These are phyloP conservation scores for Cytospora piceae DNA, from an alignment of 2,329 filamentous ascomycete genomes.

Conservation along the genomic window DNA sequence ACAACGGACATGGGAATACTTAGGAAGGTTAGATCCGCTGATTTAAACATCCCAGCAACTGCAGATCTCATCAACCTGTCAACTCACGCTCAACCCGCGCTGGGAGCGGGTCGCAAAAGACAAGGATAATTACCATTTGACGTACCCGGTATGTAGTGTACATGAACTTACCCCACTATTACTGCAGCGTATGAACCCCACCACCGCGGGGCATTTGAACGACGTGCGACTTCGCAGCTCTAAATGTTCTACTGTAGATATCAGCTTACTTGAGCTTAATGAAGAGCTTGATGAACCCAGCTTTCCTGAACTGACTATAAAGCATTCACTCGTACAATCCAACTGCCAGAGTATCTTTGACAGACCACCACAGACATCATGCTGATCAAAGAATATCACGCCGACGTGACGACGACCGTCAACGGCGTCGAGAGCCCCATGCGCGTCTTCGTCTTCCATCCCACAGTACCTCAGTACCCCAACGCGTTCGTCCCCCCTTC, in stretches of 20 bases:
- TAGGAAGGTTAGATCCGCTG: neutral
- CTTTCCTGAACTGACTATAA: neutral
- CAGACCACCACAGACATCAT: conserved; percentile 41
- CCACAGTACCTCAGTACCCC: conserved; percentile 81
- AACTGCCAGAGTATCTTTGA: no score
- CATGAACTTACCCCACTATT: neutral
- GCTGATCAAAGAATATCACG: conserved; percentile 58
- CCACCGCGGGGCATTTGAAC: conserved; percentile 21
- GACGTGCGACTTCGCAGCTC: neutral
- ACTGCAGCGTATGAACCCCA: neutral
- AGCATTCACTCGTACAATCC: neutral
- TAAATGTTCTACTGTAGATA: neutral
- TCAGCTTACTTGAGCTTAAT: neutral
- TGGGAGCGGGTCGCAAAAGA: no score
- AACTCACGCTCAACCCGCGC: no score
- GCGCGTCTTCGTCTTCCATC: conserved; percentile 85
- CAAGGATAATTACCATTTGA: neutral
- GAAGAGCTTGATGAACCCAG: neutral
- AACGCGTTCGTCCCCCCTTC: conserved; percentile 64
- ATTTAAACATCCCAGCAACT: neutral
- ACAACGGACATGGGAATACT: neutral
- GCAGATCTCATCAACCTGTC: neutral
- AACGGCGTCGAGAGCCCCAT: conserved; percentile 59
- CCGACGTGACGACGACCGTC: conserved; percentile 54
- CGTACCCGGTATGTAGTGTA: no score